Evolutionary conservation across 176 grass and related monocot species (phyloP), one percentile per base, ranked within the genome.

Genomic region (Zoysia pacifica): DNA sequence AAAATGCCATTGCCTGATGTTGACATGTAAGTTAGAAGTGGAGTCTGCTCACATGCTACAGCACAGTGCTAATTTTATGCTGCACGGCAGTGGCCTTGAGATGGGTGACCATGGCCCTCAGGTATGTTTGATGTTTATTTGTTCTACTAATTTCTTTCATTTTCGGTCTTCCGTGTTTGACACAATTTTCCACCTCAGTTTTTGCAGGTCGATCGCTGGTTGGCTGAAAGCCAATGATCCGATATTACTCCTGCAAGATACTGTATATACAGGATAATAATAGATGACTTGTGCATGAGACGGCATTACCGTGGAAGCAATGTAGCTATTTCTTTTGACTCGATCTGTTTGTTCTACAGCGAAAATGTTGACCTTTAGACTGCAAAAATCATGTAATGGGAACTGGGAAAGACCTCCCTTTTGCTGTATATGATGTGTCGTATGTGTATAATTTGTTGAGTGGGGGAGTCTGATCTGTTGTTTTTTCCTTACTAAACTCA

Each of bases 1-100:
- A 94, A 87, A 83, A 67, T 94, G 83, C 95, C 95, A 39, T 76
- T 92, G 46, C 83, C 87, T 80, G 62, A 77, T 81, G 67, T 92
- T 69, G 87, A 94, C 79, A 82, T 88, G 75, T 97, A 79, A 97
- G 80, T 36, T 45, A 78, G 13, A 73, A 20, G 37, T 49, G 40
- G 50, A 41, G 18, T 50, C 38, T 45, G 12, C 40, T 39, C 53
- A 70, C 58, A 61, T n/a, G 58, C 58, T 9, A 20, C 11, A n/a
- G 39, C 4, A 11, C 73, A 20, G 73, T 62, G 35, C 42, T 45
- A 61, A 35, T 54, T 75, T 50, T 75, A 16, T 69, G 19, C 18
- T 5, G 35, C 39, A 14, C 41, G 6, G 35, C 42, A 70, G 43
- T 58, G 35, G 44, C 43, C 53, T 64, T 58, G 58, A 76, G 64